Base-by-base conservation (phyloP, 2,329 filamentous ascomycete genomes). In the Hymenoscyphus scutula region DNA sequence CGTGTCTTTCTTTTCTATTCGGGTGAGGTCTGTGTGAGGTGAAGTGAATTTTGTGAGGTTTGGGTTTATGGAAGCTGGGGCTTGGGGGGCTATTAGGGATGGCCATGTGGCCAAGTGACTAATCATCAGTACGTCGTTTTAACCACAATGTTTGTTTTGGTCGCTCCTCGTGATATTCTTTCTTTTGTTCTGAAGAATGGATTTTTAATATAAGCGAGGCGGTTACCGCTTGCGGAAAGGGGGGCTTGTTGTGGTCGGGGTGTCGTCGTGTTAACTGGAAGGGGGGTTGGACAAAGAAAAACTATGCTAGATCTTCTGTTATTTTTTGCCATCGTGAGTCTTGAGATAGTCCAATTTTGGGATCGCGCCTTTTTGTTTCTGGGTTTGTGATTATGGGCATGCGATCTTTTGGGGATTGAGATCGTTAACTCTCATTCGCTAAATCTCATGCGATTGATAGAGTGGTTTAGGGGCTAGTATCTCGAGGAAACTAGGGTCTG, bases 141-240 rank as follows among this genome's bases (percentile, higher is more conserved):
- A 34, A 11, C 2, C 15, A 34, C 32, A 13, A 34, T 34, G 11
- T 10, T 34, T 34, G 32, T 34, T 34, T 13, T 13, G 32, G 15
- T 34, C 32, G 32, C 32, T 8, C 30, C 11, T 32, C 30, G 6
- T 3, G 30, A 32, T 34, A 13, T 34, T 13, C 15, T 34, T 34
- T 4, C 8, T 30, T 30, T 30, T 30, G 32, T 41, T 17, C 6
- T 41, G 17, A 41, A 23, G 41, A 23, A 11, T 48, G 41, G 10
- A 23, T 48, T 11, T 2, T 11, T 6, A 5, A 11, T 8, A 23
- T 48, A 48, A 48, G 41, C 41, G 41, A 48, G 41, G 7, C 41
- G 41, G n/a, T 48, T 48, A 48, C 41, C n/a, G 41, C 41, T 48
- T 48, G n/a, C 41, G 41, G 41, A 48, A 48, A 48, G 41, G 41